Evolutionary conservation across 495 filamentous ascomycete genomes (phyloP).

Genomic region (Talaromyces trachyspermus): DNA sequence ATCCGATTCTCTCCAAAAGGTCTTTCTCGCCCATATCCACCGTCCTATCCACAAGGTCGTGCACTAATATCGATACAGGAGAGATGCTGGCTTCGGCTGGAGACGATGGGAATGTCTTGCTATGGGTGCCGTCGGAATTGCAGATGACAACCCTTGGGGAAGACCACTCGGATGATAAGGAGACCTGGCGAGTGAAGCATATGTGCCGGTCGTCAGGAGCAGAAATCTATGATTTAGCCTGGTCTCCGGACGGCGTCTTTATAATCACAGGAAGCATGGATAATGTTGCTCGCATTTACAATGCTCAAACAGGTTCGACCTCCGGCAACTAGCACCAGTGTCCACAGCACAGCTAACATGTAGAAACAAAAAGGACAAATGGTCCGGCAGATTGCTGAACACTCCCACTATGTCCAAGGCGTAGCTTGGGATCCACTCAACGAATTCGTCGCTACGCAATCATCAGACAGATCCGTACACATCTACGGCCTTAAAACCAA

Average conservation of each 20-base stretch:
- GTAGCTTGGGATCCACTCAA: constrained; percentile 98
- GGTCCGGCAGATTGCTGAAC: constrained; percentile 94
- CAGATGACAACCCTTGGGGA: constrained; percentile 65
- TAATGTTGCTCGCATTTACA: constrained; percentile 95
- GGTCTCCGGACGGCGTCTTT: constrained; percentile 93
- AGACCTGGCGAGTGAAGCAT: constrained; percentile 92
- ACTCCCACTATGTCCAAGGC: constrained; percentile 98
- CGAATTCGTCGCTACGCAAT: constrained; percentile 97
- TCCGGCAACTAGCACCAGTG: not conserved
- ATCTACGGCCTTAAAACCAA: constrained; percentile 95
- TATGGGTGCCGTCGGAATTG: constrained; percentile 87
- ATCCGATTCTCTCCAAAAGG: constrained; percentile 92
- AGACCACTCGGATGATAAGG: constrained; percentile 85
- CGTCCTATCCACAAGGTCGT: not conserved
- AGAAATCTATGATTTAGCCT: constrained; percentile 96
- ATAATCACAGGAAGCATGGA: constrained; percentile 99
- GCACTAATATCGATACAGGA: constrained; percentile 45
- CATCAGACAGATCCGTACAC: constrained; percentile 94
- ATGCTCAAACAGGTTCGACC: constrained; percentile 76
- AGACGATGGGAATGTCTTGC: constrained; percentile 91
- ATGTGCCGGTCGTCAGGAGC: constrained; percentile 91
- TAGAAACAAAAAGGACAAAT: constrained; percentile 63
- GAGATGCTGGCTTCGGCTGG: constrained; percentile 92
- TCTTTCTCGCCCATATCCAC: constrained; percentile 20
- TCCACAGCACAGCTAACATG: constrained; percentile 1